Evolutionary conservation across 2,329 filamentous ascomycete species (phyloP).

Genomic region (Cladophialophora carrionii): DNA sequence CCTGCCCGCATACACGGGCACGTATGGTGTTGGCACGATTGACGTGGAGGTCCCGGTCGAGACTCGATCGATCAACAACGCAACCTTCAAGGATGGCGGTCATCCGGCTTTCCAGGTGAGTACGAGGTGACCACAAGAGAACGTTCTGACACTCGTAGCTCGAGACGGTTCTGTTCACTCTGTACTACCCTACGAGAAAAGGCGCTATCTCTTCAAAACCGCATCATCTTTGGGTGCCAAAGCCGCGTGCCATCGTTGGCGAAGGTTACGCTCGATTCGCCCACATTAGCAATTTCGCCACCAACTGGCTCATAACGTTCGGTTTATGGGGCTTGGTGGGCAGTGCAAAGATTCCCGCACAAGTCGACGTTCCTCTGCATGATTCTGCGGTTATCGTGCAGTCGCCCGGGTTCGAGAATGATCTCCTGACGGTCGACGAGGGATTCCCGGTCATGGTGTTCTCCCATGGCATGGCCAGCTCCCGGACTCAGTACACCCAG

Average conservation of each 20-base stretch:
- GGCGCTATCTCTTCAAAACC: slow-evolving; percentile 27
- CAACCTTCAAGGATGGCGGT: slow-evolving; percentile 31
- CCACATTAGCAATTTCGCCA: slow-evolving; percentile 37
- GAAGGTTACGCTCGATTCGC: slow-evolving; percentile 38
- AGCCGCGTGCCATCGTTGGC: slow-evolving; percentile 32
- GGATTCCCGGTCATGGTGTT: slow-evolving; percentile 37
- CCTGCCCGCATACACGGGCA: slow-evolving; percentile 36
- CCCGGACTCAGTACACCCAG: slow-evolving; percentile 38
- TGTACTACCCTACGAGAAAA: slow-evolving; percentile 37
- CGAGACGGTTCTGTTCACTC: slow-evolving; percentile 38
- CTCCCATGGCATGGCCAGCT: slow-evolving; percentile 38
- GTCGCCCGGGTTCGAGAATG: slow-evolving; percentile 6
- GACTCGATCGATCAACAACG: slow-evolving; percentile 30
- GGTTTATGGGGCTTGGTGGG: slow-evolving; percentile 35
- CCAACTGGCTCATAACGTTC: slow-evolving; percentile 35
- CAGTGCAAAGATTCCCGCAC: slow-evolving; percentile 36
- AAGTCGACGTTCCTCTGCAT: slow-evolving; percentile 37
- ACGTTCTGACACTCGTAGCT: slow-evolving; percentile 22
- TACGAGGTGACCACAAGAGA: not conserved
- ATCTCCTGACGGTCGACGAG: slow-evolving; percentile 24
- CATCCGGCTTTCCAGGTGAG: slow-evolving; percentile 35
- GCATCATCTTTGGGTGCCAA: slow-evolving; percentile 38
- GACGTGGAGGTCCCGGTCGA: slow-evolving; percentile 37
- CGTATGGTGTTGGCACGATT: slow-evolving; percentile 37
- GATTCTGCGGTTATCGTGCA: slow-evolving; percentile 20